Conservation (phyloP, 163 green algal species). For the Scenedesmus sp. region DNA sequence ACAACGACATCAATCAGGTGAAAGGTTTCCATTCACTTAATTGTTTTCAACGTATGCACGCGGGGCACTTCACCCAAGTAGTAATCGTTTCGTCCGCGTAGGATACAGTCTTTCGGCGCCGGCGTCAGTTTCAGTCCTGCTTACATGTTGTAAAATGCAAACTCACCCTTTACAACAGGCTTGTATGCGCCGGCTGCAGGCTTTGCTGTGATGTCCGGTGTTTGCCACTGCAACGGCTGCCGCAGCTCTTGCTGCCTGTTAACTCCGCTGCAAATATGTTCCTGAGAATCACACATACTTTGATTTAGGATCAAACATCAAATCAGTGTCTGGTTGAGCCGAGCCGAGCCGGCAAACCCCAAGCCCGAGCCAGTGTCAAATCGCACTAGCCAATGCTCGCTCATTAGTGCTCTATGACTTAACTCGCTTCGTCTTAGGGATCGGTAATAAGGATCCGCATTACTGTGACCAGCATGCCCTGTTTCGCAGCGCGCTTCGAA, state of each 20-base stretch:
- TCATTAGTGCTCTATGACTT: not conserved
- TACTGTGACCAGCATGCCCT: constrained; percentile 9
- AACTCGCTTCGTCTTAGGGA: not conserved
- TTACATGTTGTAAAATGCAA: not conserved
- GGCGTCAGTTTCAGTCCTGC: too few species aligned
- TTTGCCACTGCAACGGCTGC: constrained; percentile 12
- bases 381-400: not conserved
- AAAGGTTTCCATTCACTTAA: too few species aligned
- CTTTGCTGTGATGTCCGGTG: not conserved
- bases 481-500: constrained; percentile 1
- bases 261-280: not conserved
- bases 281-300: too few species aligned
- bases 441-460: not conserved
- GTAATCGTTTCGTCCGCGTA: too few species aligned
- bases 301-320: too few species aligned
- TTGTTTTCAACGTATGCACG: too few species aligned
- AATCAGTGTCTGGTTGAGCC: not conserved
- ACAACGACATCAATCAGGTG: too few species aligned
- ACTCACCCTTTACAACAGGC: not conserved
- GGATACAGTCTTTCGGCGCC: too few species aligned
- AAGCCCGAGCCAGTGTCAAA: constrained; percentile 16
- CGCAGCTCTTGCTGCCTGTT: not conserved
- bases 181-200: not conserved
- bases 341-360: constrained; percentile 13
- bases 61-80: too few species aligned